A percentile compares a stretch with the other conserved stretches of the same genome.
Conservation (phyloP, 2,329 filamentous ascomycete species). For the Passalora sequoiae region DNA sequence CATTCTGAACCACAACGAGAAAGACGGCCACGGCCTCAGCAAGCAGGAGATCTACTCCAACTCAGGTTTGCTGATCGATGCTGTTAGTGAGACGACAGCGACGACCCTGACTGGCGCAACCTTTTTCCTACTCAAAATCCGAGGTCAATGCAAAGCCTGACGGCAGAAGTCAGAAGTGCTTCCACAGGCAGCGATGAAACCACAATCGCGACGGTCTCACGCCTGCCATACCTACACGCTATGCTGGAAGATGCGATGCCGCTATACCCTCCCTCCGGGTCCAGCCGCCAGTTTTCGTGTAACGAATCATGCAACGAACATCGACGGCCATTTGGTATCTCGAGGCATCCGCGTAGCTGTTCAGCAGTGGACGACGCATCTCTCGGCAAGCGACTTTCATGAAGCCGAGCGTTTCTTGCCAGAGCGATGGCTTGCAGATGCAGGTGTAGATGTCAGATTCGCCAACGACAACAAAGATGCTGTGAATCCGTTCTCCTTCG, state of each 20-base stretch:
- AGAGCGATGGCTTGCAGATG: slow-evolving; percentile 29
- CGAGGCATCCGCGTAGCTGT: not conserved
- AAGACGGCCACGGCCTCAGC: slow-evolving; percentile 1
- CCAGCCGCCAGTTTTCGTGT: slow-evolving; percentile 5
- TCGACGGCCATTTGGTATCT: slow-evolving; percentile 8
- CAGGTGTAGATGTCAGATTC: slow-evolving; percentile 17
- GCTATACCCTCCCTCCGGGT: slow-evolving; percentile 11
- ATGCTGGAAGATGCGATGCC: slow-evolving; percentile 11
- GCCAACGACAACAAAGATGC: slow-evolving; percentile 18
- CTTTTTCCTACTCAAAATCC: slow-evolving; percentile 6
- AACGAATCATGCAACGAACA: not conserved
- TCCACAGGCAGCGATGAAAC: slow-evolving; percentile 5
- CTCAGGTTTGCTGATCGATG: not conserved
- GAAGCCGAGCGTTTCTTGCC: slow-evolving; percentile 26
- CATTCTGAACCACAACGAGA: slow-evolving; percentile 2
- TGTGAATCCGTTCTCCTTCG: slow-evolving; percentile 23
- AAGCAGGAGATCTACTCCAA: slow-evolving; percentile 3
- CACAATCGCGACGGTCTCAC: slow-evolving; percentile 4
- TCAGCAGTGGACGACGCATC: slow-evolving; percentile 3
- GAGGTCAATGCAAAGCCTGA: slow-evolving; percentile 3
- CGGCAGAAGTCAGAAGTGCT: slow-evolving; percentile 3
- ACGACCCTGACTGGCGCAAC: not conserved
- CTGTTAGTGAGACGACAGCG: not conserved
- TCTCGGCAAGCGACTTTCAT: slow-evolving; percentile 17
- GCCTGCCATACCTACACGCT: slow-evolving; percentile 4